A percentile compares a stretch with the other conserved stretches of the same genome.
Evolutionary conservation across 257 asterid genomes (phyloP).

Genomic region (Solanum okadae): DNA sequence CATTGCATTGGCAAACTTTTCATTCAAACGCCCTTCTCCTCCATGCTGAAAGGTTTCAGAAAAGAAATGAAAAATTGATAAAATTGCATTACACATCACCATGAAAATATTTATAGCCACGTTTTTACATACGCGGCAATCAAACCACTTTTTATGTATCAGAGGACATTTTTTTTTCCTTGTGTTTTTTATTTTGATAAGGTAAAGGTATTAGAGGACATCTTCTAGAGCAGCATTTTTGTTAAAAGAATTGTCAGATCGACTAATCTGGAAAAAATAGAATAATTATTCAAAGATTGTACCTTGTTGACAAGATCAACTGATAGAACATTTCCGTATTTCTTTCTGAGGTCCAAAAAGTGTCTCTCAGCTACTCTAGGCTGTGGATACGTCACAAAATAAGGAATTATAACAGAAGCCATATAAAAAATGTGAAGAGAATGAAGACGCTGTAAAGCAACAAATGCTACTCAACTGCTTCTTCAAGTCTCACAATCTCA

Average conservation of each 20-base stretch:
- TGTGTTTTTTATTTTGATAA: neutral
- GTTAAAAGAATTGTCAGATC: neutral
- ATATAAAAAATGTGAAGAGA: neutral
- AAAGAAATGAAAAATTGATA: neutral
- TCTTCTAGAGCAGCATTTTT: neutral
- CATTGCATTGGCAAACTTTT: slow-evolving; percentile 54
- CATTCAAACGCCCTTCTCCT: slow-evolving; percentile 79
- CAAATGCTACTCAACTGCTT: slow-evolving; percentile 52
- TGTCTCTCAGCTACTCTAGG: slow-evolving; percentile 77
- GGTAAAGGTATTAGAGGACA: neutral
- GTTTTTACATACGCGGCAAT: neutral
- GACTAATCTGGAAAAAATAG: neutral
- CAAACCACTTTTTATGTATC: neutral
- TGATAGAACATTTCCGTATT: slow-evolving; percentile 74
- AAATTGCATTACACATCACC: neutral
- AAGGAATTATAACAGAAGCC: slow-evolving; percentile 6
- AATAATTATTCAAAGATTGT: neutral
- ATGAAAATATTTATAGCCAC: neutral
- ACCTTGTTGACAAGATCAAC: slow-evolving; percentile 88
- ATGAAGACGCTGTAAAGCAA: slow-evolving; percentile 1
- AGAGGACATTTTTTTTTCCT: neutral
- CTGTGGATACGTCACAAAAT: slow-evolving; percentile 27
- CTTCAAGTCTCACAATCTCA: slow-evolving; percentile 46
- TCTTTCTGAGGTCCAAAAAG: slow-evolving; percentile 70
- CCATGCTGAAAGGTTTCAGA: slow-evolving; percentile 42